Percentiles rank a stretch among this genome's conserved stretches.
Conservation (phyloP, 371 early-diverging fungal species). For the Mortierella sp. region DNA sequence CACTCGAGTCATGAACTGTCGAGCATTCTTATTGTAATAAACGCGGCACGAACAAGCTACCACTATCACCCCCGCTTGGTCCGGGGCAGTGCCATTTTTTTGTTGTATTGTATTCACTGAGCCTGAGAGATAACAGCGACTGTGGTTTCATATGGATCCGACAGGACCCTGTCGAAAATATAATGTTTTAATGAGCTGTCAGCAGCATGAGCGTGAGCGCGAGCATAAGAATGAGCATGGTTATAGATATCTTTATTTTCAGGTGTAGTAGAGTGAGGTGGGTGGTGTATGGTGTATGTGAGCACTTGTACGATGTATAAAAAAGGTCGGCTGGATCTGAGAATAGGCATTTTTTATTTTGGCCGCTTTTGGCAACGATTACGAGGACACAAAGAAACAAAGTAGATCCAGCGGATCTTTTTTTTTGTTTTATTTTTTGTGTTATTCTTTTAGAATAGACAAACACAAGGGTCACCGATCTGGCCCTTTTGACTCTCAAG, state of each 20-base stretch:
- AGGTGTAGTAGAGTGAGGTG: neutral
- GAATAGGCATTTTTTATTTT: neutral
- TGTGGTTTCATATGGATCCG: neutral
- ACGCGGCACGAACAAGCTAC: too few relatives aligned
- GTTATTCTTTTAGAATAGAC: neutral
- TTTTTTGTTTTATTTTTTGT: neutral
- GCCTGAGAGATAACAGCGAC: neutral
- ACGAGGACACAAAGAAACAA: neutral
- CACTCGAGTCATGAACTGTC: too few relatives aligned
- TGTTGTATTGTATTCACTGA: neutral
- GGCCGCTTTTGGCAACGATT: neutral
- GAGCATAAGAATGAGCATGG: neutral
- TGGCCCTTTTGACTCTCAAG: neutral
- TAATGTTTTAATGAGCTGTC: neutral
- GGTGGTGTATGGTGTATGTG: neutral
- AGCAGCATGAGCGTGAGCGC: neutral
- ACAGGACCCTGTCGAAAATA: neutral
- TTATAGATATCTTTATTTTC: neutral
- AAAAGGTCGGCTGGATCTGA: neutral
- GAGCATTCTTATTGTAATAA: too few relatives aligned
- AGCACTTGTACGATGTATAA: neutral
- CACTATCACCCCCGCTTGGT: neutral
- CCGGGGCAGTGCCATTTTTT: slow-evolving; percentile 7
- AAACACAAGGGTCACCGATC: slow-evolving; percentile 4
- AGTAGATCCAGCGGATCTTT: neutral